Base-by-base conservation (phyloP, 2,329 filamentous ascomycete genomes). In the Amphichorda felina region DNA sequence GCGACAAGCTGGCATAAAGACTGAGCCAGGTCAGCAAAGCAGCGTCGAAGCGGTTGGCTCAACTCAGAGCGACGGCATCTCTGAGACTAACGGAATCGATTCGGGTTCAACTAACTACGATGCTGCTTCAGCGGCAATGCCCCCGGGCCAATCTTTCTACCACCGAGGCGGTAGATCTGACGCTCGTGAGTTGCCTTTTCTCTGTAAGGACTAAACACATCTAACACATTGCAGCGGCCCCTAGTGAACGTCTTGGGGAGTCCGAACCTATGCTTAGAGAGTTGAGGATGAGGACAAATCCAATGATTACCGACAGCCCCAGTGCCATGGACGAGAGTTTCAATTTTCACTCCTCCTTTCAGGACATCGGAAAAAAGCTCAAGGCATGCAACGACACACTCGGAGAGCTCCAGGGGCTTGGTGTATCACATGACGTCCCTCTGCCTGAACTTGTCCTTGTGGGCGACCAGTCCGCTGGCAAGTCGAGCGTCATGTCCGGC, bases 401-500 rank as follows among this genome's bases (percentile, higher is more conserved):
- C 0, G 73, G 72, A 3, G 72, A 80, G 33, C 68, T 94, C 0
- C 75, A 84, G 34, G 68, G 77, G 5, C 67, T 89, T 0, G 83
- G 82, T 0, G 76, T 94, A 1, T 76, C 82, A 34, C 73, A 82
- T 14, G 71, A 76, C 4, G 72, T 85, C 0, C 72, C 74, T 0
- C 61, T 94, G 0, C 85, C 87, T 0, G 84, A 86, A 45, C 75
- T 93, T 8, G 82, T 89, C 5, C 72, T 94, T 0, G 75, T 94
- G 0, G 87, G 87, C 0, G 86, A 94, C 33, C 87, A 94, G 48
- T 83, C 75, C 1, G 81, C 85, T 0, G 88, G 87, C 0, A 94
- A 94, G 50, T 86, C 79, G 0, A 86, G 63, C 19, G 49, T 72
- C 5, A 72, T 72, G 69, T 77, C 77, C 10, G 77, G 72, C 0